Percentiles rank a stretch among this genome's conserved stretches.
Conservation (phyloP, 1,284 basidiomycete species). For the Fomitopsis palustris region DNA sequence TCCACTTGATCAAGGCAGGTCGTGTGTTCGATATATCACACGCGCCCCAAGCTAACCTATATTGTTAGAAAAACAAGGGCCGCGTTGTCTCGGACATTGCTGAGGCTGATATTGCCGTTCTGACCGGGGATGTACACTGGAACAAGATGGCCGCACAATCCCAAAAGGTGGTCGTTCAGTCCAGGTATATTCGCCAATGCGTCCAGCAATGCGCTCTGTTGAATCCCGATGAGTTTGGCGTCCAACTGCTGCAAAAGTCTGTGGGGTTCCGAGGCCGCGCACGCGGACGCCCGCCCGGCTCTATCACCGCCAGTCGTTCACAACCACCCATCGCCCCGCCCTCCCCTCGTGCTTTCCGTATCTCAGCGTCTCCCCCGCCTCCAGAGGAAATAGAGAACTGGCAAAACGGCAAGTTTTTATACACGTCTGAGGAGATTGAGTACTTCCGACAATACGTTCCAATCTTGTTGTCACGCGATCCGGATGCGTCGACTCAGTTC, state of each 20-base stretch:
- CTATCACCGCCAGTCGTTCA: background rate
- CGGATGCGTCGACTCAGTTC: constrained; percentile 27
- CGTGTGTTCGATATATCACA: background rate
- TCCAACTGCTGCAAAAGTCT: constrained; percentile 17
- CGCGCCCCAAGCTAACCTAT: background rate
- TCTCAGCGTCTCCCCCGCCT: constrained; percentile 38
- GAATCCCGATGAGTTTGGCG: constrained; percentile 37
- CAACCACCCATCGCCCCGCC: background rate
- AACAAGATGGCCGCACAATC: constrained; percentile 33
- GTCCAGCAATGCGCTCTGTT: constrained; percentile 42
- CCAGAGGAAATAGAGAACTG: constrained; percentile 24
- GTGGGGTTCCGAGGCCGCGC: constrained; percentile 6
- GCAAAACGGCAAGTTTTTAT: constrained; percentile 34
- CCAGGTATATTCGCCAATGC: constrained; percentile 55
- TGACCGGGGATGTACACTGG: constrained; percentile 41
- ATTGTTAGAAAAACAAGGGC: constrained; percentile 59
- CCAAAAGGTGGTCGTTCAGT: constrained; percentile 40
- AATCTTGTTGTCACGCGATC: constrained; percentile 36
- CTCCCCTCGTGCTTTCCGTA: background rate
- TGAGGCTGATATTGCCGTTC: constrained; percentile 55
- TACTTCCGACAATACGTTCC: constrained; percentile 36
- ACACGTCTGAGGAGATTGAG: constrained; percentile 42
- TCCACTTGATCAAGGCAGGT: constrained; percentile 21
- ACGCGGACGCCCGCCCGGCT: constrained; percentile 13
- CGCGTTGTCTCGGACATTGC: constrained; percentile 45